A percentile compares a stretch with the other conserved stretches of the same genome.
Evolutionary conservation across 441 rosid species (phyloP).

Genomic region (Populus hybrid): DNA sequence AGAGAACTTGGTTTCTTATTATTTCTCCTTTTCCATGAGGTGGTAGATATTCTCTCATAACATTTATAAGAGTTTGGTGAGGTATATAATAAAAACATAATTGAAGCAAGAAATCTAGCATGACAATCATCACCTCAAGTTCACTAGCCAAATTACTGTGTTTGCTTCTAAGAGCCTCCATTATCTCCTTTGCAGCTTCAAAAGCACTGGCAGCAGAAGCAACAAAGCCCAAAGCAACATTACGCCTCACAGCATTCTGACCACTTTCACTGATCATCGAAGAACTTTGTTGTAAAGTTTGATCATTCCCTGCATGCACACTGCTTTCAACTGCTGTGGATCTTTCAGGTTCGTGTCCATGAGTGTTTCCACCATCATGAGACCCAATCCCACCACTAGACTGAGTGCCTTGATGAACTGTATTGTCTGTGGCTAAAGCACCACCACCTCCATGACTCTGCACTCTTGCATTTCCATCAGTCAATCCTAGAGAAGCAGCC

Average conservation of each 20-base stretch:
- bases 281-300: conserved; percentile 67
- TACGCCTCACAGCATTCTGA: conserved; percentile 62
- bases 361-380: conserved; percentile 72
- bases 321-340: conserved; percentile 48
- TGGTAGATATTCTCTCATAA: not conserved
- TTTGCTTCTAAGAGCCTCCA: conserved; percentile 97
- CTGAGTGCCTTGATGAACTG: conserved; percentile 59
- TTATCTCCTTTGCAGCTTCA: conserved; percentile 97
- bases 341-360: conserved; percentile 83
- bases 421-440: conserved; percentile 55
- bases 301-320: conserved; percentile 63
- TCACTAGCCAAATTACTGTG: conserved; percentile 92
- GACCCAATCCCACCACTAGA: conserved; percentile 57
- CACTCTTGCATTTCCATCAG: conserved; percentile 50
- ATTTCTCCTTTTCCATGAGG: not conserved
- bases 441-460: conserved; percentile 54
- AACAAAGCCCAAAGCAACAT: conserved; percentile 55
- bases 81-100: not conserved
- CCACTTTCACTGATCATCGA: conserved; percentile 57
- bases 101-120: conserved; percentile 9
- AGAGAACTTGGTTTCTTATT: not conserved
- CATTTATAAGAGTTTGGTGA: not conserved
- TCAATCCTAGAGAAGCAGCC: conserved; percentile 51
- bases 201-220: conserved; percentile 89
- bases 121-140: conserved; percentile 70